Evolutionary conservation across 805 yeast genomes (phyloP).

Genomic region (Barnettozyma sp.): DNA sequence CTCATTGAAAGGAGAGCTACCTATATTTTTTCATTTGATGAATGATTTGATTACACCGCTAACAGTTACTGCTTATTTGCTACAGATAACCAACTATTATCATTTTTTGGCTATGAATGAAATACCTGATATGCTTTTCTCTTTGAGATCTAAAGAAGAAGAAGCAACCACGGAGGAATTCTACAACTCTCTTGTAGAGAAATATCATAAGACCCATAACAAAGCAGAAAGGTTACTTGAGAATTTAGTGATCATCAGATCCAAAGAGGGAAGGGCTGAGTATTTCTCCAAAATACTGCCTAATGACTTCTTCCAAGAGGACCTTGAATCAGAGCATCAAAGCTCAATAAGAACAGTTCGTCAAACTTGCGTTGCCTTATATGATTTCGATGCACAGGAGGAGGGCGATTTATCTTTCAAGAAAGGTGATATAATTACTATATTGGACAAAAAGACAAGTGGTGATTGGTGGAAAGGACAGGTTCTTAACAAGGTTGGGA

Average conservation of each 20-base stretch:
- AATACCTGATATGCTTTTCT: slow-evolving; percentile 8
- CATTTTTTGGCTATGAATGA: slow-evolving; percentile 23
- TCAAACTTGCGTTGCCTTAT: slow-evolving; percentile 34
- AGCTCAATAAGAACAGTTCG: slow-evolving; percentile 13
- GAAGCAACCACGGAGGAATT: slow-evolving; percentile 6
- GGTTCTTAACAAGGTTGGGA: slow-evolving; percentile 14
- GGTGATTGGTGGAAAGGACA: slow-evolving; percentile 24
- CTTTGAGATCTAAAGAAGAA: slow-evolving; percentile 10
- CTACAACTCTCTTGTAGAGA: slow-evolving; percentile 5
- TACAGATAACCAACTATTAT: slow-evolving; percentile 32
- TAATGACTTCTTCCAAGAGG: neutral
- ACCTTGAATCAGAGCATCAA: slow-evolving; percentile 1
- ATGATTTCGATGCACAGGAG: slow-evolving; percentile 31
- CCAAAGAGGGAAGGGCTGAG: slow-evolving; percentile 5
- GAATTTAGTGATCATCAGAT: slow-evolving; percentile 8
- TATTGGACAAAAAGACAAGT: slow-evolving; percentile 24
- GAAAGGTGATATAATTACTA: slow-evolving; percentile 36
- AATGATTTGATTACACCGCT: slow-evolving; percentile 27
- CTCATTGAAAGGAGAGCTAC: slow-evolving; percentile 40
- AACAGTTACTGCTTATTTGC: slow-evolving; percentile 30
- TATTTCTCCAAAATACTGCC: neutral
- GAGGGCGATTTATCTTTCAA: slow-evolving; percentile 37
- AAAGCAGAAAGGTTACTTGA: slow-evolving; percentile 3
- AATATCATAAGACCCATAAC: slow-evolving; percentile 5
- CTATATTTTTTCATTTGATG: slow-evolving; percentile 33